Percentiles rank a stretch among this genome's conserved stretches.
Evolutionary conservation across 352 stramenopile species (phyloP).

Genomic region (Globisporangium carolinianum): DNA sequence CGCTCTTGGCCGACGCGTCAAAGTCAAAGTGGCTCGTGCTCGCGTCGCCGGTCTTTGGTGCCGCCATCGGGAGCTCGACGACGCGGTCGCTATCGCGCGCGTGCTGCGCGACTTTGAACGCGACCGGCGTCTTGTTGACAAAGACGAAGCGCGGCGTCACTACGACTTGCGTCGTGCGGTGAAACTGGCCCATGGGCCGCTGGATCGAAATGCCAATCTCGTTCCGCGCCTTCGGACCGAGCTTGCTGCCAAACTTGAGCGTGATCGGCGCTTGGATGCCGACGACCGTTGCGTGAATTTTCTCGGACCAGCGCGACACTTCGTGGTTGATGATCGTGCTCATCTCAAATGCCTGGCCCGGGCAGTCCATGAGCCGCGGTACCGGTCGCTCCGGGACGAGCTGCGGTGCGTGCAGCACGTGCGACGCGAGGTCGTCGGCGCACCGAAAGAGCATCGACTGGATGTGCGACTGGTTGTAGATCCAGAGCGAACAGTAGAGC

Average conservation of each 20-base stretch:
- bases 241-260: slow-evolving; percentile 66
- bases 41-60: slow-evolving; percentile 27
- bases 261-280: slow-evolving; percentile 77
- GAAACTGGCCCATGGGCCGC: slow-evolving; percentile 78
- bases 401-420: slow-evolving; percentile 48
- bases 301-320: slow-evolving; percentile 79
- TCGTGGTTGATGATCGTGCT: slow-evolving; percentile 82
- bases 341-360: slow-evolving; percentile 79
- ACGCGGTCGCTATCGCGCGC: slow-evolving; percentile 53
- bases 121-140: slow-evolving; percentile 72
- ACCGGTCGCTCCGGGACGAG: slow-evolving; percentile 57
- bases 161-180: slow-evolving; percentile 82
- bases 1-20: slow-evolving; percentile 37
- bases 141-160: slow-evolving; percentile 83
- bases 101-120: slow-evolving; percentile 75
- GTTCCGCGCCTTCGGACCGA: slow-evolving; percentile 58
- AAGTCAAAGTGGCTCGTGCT: slow-evolving; percentile 66
- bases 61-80: slow-evolving; percentile 39
- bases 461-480: slow-evolving; percentile 89
- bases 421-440: slow-evolving; percentile 39
- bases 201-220: slow-evolving; percentile 86
- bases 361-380: slow-evolving; percentile 82
- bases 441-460: slow-evolving; percentile 71
- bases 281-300: slow-evolving; percentile 81
- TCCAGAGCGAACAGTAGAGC: slow-evolving; percentile 77